A percentile compares a stretch with the other conserved stretches of the same genome.
phyloP scores from a whole-genome alignment of 2,329 filamentous ascomycete species.

The Aspergillus fischeri region DNA sequence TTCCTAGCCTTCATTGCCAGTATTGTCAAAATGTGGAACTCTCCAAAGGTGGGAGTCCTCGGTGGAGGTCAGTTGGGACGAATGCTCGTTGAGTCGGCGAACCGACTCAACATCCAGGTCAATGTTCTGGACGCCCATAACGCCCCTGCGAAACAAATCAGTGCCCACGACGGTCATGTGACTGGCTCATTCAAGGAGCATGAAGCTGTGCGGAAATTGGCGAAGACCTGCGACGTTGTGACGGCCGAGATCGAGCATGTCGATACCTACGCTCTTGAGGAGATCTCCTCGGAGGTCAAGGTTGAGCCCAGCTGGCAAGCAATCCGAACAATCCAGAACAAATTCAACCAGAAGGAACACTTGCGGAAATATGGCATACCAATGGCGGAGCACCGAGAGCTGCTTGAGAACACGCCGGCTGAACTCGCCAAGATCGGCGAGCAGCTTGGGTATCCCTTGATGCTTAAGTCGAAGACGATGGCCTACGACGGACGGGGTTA shows the following conservation, averaged over 20 bases:
- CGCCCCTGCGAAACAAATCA: conserved; percentile 81
- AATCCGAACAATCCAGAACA: conserved; percentile 86
- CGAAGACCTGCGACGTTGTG: conserved; percentile 69
- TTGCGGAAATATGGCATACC: conserved; percentile 64
- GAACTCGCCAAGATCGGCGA: conserved; percentile 62
- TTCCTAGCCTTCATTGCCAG: not conserved
- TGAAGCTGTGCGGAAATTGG: conserved; percentile 73
- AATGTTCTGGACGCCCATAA: conserved; percentile 73
- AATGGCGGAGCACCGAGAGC: conserved; percentile 65
- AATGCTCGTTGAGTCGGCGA: conserved; percentile 90
- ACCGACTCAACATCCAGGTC: conserved; percentile 70
- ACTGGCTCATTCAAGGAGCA: conserved; percentile 84
- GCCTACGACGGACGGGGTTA: conserved; percentile 87
- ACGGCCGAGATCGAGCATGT: conserved; percentile 97
- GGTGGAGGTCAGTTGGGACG: conserved; percentile 75
- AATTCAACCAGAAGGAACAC: conserved; percentile 84
- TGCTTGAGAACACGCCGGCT: conserved; percentile 56
- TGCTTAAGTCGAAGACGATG: conserved; percentile 86
- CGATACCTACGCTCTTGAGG: conserved; percentile 82
- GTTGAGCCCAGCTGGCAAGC: conserved; percentile 83
- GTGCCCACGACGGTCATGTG: conserved; percentile 68
- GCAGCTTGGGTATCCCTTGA: conserved; percentile 74
- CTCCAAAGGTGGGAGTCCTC: conserved; percentile 48
- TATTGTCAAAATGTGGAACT: conserved; percentile 34
- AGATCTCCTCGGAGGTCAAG: conserved; percentile 64